Conservation (phyloP, 1,284 basidiomycete genomes). For the Ceratobasidium sp. region DNA sequence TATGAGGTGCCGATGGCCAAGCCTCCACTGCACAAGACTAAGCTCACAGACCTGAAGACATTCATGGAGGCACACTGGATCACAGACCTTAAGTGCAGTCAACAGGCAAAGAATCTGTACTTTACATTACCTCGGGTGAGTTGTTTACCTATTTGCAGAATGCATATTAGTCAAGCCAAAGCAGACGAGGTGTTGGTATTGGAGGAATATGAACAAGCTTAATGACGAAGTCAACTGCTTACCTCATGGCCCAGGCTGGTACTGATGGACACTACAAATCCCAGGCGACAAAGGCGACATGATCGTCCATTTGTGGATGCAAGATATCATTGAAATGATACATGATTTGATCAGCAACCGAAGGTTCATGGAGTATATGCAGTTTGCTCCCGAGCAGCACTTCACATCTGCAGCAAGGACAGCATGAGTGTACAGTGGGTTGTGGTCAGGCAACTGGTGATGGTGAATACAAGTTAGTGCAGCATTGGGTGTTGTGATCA, state of each 20-base stretch:
- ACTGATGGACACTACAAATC: constrained; percentile 46
- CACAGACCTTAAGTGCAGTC: neutral
- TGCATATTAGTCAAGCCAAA: neutral
- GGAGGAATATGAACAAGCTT: constrained; percentile 46
- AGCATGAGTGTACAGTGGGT: constrained; percentile 19
- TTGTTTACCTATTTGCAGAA: neutral
- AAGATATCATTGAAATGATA: constrained; percentile 52
- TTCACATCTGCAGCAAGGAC: neutral
- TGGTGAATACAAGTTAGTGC: constrained; percentile 31
- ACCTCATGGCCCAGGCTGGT: constrained; percentile 48
- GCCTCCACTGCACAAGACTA: neutral
- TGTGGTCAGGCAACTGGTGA: constrained; percentile 39
- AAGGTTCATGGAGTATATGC: constrained; percentile 11
- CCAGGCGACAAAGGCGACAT: constrained; percentile 47
- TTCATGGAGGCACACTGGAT: constrained; percentile 2
- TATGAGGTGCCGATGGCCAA: neutral
- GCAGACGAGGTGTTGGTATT: constrained; percentile 39
- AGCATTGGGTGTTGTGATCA: neutral
- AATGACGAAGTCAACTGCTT: constrained; percentile 46
- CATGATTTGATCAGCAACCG: constrained; percentile 45
- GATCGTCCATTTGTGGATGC: constrained; percentile 50
- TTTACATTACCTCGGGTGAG: neutral
- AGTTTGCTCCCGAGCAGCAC: constrained; percentile 20
- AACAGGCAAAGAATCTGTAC: no score
- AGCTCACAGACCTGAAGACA: neutral